Evolutionary conservation across 2,329 filamentous ascomycete genomes (phyloP), one percentile per base, ranked within the genome.

Genomic region (Beauveria pseudobassiana): DNA sequence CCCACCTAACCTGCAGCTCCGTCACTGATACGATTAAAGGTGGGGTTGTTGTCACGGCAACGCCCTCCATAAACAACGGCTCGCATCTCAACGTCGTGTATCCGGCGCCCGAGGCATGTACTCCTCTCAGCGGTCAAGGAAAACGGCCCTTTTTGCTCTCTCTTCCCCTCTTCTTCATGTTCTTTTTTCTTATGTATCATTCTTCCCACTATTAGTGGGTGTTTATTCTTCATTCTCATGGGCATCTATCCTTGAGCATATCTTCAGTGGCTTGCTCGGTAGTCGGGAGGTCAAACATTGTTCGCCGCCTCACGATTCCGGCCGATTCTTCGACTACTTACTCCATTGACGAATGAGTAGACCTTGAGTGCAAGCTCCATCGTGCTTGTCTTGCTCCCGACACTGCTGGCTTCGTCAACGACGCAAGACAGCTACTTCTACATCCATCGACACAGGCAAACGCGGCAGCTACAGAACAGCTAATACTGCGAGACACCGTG

Each of bases 51-150:
- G 51, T 63, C 63, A 34, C 62, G 30, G 63, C 65, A 66, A 67
- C 65, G 12, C 61, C 63, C 64, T 62, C 65, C 61, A 65, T 65
- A 65, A 67, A 66, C 64, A 67, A 49, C 49, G 30, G 43, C 53
- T 48, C 24, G 24, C 62, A 61, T 54, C 46, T 45, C 43, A 20
- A 22, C 30, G 54, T 49, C 48, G 54, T 18, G 24, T 20, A 46
- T 22, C n/a, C 54, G 14, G 14, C n/a, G 14, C 43, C 52, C 12
- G 43, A 57, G 48, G 43, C 28, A 43, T 49, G 26, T 57, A 20
- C 43, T 40, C 43, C 24, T 49, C 28, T 49, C 42, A 45, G 46
- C 58, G 50, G 40, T 38, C 48, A 53, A 45, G 38, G 20, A 60
- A 54, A 61, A 48, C 28, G 26, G 42, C 28, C 40, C 40, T 46